Conservation (phyloP, 352 stramenopile species). For the Phytophthora ramorum region DNA sequence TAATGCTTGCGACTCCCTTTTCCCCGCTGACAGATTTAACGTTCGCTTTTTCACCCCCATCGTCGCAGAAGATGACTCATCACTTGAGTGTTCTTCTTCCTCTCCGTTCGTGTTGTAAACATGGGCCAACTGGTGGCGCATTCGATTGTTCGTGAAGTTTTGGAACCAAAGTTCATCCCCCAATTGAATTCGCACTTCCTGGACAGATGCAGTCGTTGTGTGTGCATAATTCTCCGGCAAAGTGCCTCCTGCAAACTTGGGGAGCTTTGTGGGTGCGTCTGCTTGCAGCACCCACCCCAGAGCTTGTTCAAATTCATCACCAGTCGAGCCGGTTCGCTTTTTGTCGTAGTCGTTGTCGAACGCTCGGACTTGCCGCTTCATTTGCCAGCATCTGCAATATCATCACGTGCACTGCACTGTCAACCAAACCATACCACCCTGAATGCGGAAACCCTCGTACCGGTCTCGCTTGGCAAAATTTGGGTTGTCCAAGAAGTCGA, state of each 20-base stretch:
- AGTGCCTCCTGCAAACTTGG: conserved; percentile 55
- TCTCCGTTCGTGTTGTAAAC: conserved; percentile 30
- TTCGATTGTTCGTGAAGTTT: conserved; percentile 51
- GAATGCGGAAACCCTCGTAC: conserved; percentile 13
- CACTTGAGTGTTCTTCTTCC: conserved; percentile 11
- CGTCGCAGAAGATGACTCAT: conserved; percentile 4
- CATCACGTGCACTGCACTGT: not conserved
- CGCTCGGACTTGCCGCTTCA: conserved; percentile 39
- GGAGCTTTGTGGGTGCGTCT: conserved; percentile 55
- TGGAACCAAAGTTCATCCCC: conserved; percentile 53
- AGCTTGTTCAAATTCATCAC: conserved; percentile 49
- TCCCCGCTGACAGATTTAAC: conserved; percentile 8
- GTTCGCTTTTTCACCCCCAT: not conserved
- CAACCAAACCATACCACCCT: not conserved
- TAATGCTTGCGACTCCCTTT: not conserved
- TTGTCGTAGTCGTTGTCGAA: conserved; percentile 53
- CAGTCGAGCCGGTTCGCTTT: conserved; percentile 36
- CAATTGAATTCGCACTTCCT: conserved; percentile 40
- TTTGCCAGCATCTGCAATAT: conserved; percentile 55
- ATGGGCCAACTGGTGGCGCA: conserved; percentile 39
- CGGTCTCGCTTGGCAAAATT: conserved; percentile 48
- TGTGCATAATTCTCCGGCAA: conserved; percentile 42
- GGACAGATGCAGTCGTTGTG: conserved; percentile 38
- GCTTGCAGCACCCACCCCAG: conserved; percentile 47
- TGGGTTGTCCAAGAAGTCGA: conserved; percentile 69